Evolutionary conservation across 768 basidiomycete genomes (phyloP).

Genomic region (Austroboletus festivus): DNA sequence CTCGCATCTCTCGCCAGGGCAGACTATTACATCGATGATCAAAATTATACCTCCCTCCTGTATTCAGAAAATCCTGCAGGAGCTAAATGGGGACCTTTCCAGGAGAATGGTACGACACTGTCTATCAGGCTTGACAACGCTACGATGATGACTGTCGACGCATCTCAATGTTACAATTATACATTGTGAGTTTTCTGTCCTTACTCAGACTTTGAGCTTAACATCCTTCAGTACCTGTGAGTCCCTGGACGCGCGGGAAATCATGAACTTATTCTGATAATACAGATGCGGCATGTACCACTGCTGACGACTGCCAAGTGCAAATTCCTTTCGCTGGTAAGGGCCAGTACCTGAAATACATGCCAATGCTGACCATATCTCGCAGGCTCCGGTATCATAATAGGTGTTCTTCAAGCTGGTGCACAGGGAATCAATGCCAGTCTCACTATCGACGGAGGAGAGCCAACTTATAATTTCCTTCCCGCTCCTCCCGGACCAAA

Average conservation of each 20-base stretch:
- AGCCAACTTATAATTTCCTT: background rate
- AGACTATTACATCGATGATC: conserved; percentile 15
- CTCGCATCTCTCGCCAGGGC: conserved; percentile 6
- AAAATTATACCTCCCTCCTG: conserved; percentile 3
- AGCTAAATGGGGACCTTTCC: conserved; percentile 11
- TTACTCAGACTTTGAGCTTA: background rate
- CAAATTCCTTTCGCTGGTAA: conserved; percentile 17
- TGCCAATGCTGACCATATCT: background rate
- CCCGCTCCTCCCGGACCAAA: conserved; percentile 9
- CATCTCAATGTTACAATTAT: conserved; percentile 14
- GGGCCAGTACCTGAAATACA: background rate
- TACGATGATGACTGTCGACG: background rate
- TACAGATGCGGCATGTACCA: conserved; percentile 9
- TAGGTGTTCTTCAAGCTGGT: conserved; percentile 14
- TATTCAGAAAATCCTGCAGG: conserved; percentile 11
- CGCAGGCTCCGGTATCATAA: conserved; percentile 16
- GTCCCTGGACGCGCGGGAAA: background rate
- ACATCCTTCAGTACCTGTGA: conserved; percentile 7
- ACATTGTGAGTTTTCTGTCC: conserved; percentile 13
- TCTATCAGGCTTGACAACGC: conserved; percentile 8
- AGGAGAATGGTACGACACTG: conserved; percentile 8
- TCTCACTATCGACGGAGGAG: conserved; percentile 12
- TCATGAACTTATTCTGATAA: background rate
- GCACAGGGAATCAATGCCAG: conserved; percentile 10
- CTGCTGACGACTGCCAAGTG: conserved; percentile 4